Evolutionary conservation across 148 eudicot genomes (phyloP).

Genomic region (Limonium bicolor): DNA sequence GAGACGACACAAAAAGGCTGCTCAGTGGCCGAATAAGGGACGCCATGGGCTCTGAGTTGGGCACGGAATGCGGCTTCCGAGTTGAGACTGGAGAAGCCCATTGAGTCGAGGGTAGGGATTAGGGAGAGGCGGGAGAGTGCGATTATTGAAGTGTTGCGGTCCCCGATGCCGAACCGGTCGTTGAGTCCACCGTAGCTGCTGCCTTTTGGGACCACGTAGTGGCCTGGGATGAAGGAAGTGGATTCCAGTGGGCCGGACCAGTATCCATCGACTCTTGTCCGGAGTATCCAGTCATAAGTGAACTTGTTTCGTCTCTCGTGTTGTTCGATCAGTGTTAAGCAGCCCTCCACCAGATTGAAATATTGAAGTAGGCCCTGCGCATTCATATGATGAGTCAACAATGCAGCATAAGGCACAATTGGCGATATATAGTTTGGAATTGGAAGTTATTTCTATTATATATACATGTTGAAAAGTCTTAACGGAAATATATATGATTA

Average conservation of each 20-base stretch:
- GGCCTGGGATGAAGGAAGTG: conserved; percentile 39
- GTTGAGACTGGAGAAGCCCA: conserved; percentile 50
- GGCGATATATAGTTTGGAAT: too few species aligned
- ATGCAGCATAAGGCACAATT: too few species aligned
- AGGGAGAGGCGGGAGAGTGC: conserved; percentile 85
- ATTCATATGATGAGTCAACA: not conserved
- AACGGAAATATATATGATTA: too few species aligned
- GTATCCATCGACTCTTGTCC: conserved; percentile 84
- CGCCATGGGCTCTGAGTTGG: conserved; percentile 34
- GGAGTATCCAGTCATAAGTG: conserved; percentile 85
- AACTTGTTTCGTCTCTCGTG: conserved; percentile 45
- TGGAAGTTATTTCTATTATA: too few species aligned
- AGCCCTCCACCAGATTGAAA: conserved; percentile 77
- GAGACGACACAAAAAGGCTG: conserved; percentile 73
- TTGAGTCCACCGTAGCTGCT: conserved; percentile 72
- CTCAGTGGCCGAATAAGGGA: conserved; percentile 18
- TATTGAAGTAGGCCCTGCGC: conserved; percentile 82
- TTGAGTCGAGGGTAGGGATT: conserved; percentile 40
- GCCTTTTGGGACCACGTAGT: conserved; percentile 69
- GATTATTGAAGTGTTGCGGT: conserved; percentile 43
- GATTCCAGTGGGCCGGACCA: conserved; percentile 64
- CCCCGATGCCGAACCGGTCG: conserved; percentile 75
- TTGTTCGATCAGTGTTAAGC: conserved; percentile 49
- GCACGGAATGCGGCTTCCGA: conserved; percentile 74
- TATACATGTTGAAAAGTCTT: too few species aligned